A percentile compares a stretch with the other conserved stretches of the same genome.
These are phyloP conservation scores for Amanita thiersii DNA, from an alignment of 768 basidiomycete genomes.

Conservation along the genomic window DNA sequence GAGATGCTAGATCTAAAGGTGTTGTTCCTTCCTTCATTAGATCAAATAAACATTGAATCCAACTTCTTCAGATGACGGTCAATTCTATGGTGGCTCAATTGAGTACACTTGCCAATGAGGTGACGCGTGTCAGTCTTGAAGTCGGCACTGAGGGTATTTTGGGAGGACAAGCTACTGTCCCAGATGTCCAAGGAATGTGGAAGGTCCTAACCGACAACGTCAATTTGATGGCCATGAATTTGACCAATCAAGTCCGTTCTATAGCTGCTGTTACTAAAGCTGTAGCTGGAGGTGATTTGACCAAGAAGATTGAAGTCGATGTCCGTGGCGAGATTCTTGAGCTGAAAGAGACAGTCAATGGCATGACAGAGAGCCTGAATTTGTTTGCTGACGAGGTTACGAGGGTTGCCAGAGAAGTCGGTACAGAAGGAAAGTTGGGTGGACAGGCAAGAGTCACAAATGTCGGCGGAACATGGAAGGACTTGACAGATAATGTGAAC, in stretches of 20 bases:
- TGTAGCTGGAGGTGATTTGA: constrained; percentile 88
- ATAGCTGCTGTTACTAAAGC: constrained; percentile 92
- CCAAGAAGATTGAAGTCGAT: constrained; percentile 87
- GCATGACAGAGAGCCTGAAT: constrained; percentile 85
- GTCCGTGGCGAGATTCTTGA: constrained; percentile 90
- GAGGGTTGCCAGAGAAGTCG: constrained; percentile 92
- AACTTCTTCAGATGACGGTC: constrained; percentile 51
- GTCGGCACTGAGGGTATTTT: constrained; percentile 91
- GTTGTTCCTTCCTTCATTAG: background rate
- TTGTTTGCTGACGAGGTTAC: constrained; percentile 77
- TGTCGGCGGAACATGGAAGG: constrained; percentile 97
- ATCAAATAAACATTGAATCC: background rate
- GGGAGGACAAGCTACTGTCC: constrained; percentile 87
- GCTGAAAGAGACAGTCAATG: constrained; percentile 88
- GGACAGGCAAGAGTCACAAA: constrained; percentile 92
- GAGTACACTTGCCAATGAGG: constrained; percentile 68
- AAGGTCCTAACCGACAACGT: constrained; percentile 79
- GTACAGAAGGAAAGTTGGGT: constrained; percentile 91
- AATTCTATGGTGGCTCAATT: constrained; percentile 83
- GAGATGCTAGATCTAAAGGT: constrained; percentile 83
- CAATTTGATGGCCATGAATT: constrained; percentile 83
- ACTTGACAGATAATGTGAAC: constrained; percentile 93
- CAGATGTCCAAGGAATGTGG: constrained; percentile 94
- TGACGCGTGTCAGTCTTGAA: constrained; percentile 88
- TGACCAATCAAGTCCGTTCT: constrained; percentile 83